Evolutionary conservation across 2,329 filamentous ascomycete species (phyloP).

Genomic region (Pseudopithomyces chartarum): DNA sequence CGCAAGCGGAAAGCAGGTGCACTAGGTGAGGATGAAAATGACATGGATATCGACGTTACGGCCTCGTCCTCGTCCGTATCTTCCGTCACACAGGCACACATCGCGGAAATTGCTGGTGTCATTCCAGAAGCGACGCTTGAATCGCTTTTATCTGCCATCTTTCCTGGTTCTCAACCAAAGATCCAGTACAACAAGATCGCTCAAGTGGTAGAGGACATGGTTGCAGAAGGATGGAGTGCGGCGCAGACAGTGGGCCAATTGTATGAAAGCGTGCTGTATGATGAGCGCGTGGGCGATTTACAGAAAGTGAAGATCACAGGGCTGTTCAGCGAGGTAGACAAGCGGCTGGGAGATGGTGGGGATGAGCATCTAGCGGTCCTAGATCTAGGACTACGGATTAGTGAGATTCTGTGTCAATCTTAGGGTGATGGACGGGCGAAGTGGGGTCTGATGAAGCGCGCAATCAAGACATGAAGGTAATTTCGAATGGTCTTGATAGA

Average conservation of each 20-base stretch:
- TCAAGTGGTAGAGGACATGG: conserved; percentile 82
- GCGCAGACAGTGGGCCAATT: conserved; percentile 84
- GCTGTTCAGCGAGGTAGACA: conserved; percentile 92
- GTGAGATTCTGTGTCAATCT: conserved; percentile 66
- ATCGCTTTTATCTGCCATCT: conserved; percentile 73
- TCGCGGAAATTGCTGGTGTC: conserved; percentile 96
- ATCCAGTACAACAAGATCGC: conserved; percentile 73
- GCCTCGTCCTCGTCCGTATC: conserved; percentile 10
- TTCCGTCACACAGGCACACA: conserved; percentile 70
- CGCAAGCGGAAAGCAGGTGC: conserved; percentile 51
- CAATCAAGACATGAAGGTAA: no score
- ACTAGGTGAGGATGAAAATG: conserved; percentile 56
- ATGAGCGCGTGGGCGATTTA: conserved; percentile 80
- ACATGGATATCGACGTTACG: conserved; percentile 55
- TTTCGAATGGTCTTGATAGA: no score
- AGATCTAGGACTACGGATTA: conserved; percentile 82
- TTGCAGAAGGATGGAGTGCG: conserved; percentile 97
- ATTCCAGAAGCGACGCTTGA: conserved; percentile 79
- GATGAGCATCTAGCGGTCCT: conserved; percentile 93
- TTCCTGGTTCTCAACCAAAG: conserved; percentile 59
- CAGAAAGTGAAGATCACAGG: conserved; percentile 91
- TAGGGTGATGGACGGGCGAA: conserved; percentile 9
- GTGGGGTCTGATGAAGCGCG: no score
- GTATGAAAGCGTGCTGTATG: conserved; percentile 80
- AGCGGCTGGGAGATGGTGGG: conserved; percentile 89